Base-by-base conservation (phyloP, 176 grass and related monocot species). In the Stipa capillata region DNA sequence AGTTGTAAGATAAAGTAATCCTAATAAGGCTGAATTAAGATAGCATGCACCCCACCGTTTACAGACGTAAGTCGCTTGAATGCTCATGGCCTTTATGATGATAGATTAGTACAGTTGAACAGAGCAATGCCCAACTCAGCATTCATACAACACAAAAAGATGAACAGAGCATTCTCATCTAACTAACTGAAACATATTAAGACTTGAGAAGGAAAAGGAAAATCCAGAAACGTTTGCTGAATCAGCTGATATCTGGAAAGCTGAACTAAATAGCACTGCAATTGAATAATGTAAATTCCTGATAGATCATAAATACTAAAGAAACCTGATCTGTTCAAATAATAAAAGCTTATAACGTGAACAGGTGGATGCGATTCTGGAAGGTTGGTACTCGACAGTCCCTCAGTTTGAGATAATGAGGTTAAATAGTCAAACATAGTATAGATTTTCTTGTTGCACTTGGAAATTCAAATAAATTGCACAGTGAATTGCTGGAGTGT, bases 191-290 rank as follows among this genome's bases (percentile, higher is more conserved):
- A 71, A 41, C 28, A 78, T 58, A 57, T 70, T 11, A 70, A 6
- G 14, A 40, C 42, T 49, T 49, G 31, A 69, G 28, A 85, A 59
- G 31, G 31, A 61, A 6, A 70, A 84, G 0, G 21, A 18, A 59
- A 49, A 71, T 51, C 44, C 37, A 75, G 27, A 52, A 13, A 64
- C 43, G 11, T 40, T 43, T 16, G 7, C 35, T 66, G 60, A 56
- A 44, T 75, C 36, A 76, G 25, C 45, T 62, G 21, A 29, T 39
- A 32, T 52, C 36, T 9, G 9, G 7, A 32, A 65, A 65, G 45
- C 49, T 42, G 18, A 74, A 83, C 18, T 83, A 40, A 44, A 83
- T 44, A n/a, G n/a, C n/a, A 7, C 58, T 43, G 44, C 41, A 82
- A 47, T 14, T 65, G 23, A 65, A 29, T 62, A 36, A n/a, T 69